phyloP scores from a whole-genome alignment of 2,329 filamentous ascomycete genomes.

The Clonostachys chloroleuca region DNA sequence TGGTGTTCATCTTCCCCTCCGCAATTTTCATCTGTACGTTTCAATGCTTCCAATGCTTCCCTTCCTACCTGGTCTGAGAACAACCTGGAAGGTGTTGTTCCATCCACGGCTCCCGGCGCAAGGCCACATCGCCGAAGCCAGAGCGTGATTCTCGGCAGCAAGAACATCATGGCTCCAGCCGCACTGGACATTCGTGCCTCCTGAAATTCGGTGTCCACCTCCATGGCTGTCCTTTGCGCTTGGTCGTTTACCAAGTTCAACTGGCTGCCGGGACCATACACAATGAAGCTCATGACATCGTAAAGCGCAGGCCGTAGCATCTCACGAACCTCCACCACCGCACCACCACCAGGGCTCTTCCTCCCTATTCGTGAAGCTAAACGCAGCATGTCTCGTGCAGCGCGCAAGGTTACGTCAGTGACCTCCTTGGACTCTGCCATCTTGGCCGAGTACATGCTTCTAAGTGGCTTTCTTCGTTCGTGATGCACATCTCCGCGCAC shows the following conservation, averaged over 20 bases:
- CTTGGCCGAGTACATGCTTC: background rate
- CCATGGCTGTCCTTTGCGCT: background rate
- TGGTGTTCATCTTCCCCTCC: background rate
- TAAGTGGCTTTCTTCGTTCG: background rate
- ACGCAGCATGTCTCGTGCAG: background rate
- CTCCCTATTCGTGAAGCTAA: background rate
- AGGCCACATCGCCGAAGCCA: constrained; percentile 1
- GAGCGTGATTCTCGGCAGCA: background rate
- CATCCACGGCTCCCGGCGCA: background rate
- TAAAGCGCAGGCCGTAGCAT: constrained; percentile 1
- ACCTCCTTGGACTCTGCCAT: background rate
- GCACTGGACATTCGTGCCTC: background rate
- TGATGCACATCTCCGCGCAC: constrained; percentile 4
- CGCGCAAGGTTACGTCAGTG: background rate
- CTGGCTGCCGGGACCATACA: constrained; percentile 1
- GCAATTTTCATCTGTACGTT: background rate
- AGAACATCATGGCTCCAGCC: background rate
- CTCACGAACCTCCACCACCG: background rate
- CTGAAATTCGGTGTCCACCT: constrained; percentile 1
- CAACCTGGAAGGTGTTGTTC: background rate
- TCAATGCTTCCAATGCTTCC: background rate
- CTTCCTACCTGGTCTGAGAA: background rate
- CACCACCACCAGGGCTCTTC: background rate
- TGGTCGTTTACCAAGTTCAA: background rate
- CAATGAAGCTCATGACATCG: constrained; percentile 4